Percentiles rank a stretch among this genome's conserved stretches.
Evolutionary conservation across 2,329 filamentous ascomycete genomes (phyloP).

Genomic region (Albifimbria verrucaria): DNA sequence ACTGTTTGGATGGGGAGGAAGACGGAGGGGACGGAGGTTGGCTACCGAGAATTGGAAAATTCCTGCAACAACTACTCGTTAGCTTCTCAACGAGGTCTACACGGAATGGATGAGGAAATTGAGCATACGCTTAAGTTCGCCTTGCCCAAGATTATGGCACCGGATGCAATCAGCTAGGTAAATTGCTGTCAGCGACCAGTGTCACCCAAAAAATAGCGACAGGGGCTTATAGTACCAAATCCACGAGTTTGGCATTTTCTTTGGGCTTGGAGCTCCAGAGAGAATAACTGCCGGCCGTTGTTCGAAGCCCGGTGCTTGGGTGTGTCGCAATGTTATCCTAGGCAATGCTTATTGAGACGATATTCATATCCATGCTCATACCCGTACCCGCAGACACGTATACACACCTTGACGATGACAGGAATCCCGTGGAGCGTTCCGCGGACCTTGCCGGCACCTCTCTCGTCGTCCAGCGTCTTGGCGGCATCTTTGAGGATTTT

Average conservation of each 20-base stretch:
- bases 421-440: slow-evolving; percentile 72
- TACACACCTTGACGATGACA: slow-evolving; percentile 61
- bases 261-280: neutral
- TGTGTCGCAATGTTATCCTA: neutral
- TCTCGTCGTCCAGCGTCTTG: slow-evolving; percentile 10
- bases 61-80: slow-evolving; percentile 3
- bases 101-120: neutral
- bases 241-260: neutral
- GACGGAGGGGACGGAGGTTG: neutral
- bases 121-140: slow-evolving; percentile 19
- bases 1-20: neutral
- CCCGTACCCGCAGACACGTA: too few species aligned
- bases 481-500: slow-evolving; percentile 4
- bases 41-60: slow-evolving; percentile 6
- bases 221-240: neutral
- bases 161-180: neutral
- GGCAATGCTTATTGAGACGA: too few species aligned
- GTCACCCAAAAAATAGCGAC: neutral
- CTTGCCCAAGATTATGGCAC: slow-evolving; percentile 20
- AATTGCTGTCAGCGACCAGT: neutral
- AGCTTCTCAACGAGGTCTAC: neutral
- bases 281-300: neutral
- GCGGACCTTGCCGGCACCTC: slow-evolving; percentile 46
- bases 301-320: neutral
- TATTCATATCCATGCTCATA: too few species aligned